phyloP scores from a whole-genome alignment of 2,329 filamentous ascomycete species.

The Microcyclospora tardicrescens region DNA sequence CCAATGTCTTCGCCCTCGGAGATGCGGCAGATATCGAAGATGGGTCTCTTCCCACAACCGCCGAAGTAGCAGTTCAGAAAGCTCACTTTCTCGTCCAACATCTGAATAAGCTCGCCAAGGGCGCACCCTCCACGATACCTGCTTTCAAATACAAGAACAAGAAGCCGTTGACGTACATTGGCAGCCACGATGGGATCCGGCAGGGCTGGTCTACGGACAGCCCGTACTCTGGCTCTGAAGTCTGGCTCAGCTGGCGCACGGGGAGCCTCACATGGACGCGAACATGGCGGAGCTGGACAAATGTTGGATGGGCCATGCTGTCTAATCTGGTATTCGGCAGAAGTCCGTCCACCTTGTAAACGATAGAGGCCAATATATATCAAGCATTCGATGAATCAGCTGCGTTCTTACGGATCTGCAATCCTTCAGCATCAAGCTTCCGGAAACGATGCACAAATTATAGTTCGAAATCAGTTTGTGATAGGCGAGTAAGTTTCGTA shows the following conservation, averaged over 20 bases:
- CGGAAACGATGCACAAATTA: no score
- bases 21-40: slow-evolving; percentile 29
- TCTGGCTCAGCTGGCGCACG: slow-evolving; percentile 33
- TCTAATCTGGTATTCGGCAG: no score
- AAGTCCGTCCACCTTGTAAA: no score
- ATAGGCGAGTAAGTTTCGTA: no score
- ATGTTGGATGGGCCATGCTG: no score
- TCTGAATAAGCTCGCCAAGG: slow-evolving; percentile 13
- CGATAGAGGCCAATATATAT: no score
- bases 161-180: slow-evolving; percentile 29
- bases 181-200: slow-evolving; percentile 30
- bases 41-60: slow-evolving; percentile 23
- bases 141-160: slow-evolving; percentile 29
- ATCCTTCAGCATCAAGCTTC: no score
- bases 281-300: slow-evolving; percentile 12
- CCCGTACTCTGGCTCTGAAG: slow-evolving; percentile 29
- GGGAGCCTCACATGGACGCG: slow-evolving; percentile 21
- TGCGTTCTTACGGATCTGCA: no score
- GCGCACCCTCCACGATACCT: neutral
- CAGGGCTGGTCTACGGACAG: slow-evolving; percentile 17
- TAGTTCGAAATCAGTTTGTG: no score
- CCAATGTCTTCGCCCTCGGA: slow-evolving; percentile 23
- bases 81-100: slow-evolving; percentile 24
- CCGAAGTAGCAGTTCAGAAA: slow-evolving; percentile 28
- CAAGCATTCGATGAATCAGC: no score